Evolutionary conservation across 73 alveolate species (phyloP).

Genomic region (Diophrys appendiculata): DNA sequence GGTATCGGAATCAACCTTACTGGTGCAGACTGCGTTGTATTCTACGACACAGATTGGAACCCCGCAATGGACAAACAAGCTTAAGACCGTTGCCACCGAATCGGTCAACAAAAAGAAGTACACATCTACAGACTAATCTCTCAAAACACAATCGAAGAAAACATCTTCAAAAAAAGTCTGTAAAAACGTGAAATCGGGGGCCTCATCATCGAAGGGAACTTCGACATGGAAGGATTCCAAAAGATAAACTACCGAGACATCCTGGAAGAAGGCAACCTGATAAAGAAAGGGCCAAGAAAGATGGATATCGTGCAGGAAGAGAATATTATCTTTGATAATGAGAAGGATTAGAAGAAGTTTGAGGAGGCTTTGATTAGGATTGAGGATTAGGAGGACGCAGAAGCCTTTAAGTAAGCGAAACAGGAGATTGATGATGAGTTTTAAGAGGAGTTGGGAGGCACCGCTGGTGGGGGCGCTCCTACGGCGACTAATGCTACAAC

Average conservation of each 20-base stretch:
- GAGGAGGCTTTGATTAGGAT: conserved; percentile 4
- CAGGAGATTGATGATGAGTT: conserved; percentile 26
- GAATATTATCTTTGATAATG: conserved; percentile 46
- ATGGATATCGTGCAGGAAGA: conserved; percentile 66
- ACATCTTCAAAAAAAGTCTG: conserved; percentile 90
- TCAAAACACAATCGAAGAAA: conserved; percentile 91
- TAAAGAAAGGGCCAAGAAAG: conserved; percentile 65
- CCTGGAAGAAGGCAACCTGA: conserved; percentile 71
- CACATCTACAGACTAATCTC: conserved; percentile 97
- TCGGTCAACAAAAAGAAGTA: conserved; percentile 99
- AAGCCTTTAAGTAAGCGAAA: conserved; percentile 10
- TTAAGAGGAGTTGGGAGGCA: conserved; percentile 15
- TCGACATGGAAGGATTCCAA: conserved; percentile 76
- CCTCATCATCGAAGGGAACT: conserved; percentile 92
- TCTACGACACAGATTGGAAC: conserved; percentile 99
- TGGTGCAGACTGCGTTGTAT: conserved; percentile 98
- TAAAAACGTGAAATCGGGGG: conserved; percentile 96
- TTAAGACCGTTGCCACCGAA: conserved; percentile 98
- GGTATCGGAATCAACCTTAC: conserved; percentile 99
- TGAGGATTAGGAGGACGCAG: conserved; percentile 22
- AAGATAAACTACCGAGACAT: conserved; percentile 73
- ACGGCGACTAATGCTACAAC: neutral
- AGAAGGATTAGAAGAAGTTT: neutral
- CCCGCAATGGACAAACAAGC: conserved; percentile 99
- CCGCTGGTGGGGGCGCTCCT: conserved; percentile 3